Evolutionary conservation across 352 stramenopile genomes (phyloP).

Genomic region (Elongisporangium undulatum): DNA sequence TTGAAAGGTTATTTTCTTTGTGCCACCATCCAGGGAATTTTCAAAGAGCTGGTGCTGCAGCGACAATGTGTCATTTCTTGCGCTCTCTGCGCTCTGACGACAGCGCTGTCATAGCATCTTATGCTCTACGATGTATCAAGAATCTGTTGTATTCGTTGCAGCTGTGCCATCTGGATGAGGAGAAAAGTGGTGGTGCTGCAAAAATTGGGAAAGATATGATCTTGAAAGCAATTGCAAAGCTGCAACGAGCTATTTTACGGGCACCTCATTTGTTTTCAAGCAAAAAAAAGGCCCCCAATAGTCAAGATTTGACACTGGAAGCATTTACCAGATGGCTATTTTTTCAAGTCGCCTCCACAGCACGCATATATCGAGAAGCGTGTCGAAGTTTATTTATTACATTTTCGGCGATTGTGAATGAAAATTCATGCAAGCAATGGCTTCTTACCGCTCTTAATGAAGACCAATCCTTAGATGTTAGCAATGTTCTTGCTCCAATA

Average conservation of each 20-base stretch:
- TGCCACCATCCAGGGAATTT: slow-evolving; percentile 56
- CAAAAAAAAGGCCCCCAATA: slow-evolving; percentile 12
- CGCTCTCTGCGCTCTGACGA: slow-evolving; percentile 58
- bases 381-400: slow-evolving; percentile 44
- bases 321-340: slow-evolving; percentile 30
- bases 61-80: slow-evolving; percentile 67
- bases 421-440: slow-evolving; percentile 40
- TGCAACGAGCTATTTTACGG: slow-evolving; percentile 50
- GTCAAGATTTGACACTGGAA: slow-evolving; percentile 18
- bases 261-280: slow-evolving; percentile 45
- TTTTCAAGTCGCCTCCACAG: neutral
- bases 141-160: slow-evolving; percentile 62
- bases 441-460: slow-evolving; percentile 30
- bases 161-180: slow-evolving; percentile 43
- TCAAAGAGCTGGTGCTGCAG: slow-evolving; percentile 58
- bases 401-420: slow-evolving; percentile 36
- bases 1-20: slow-evolving; percentile 70
- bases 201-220: slow-evolving; percentile 55
- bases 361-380: slow-evolving; percentile 1
- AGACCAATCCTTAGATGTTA: slow-evolving; percentile 11
- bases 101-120: slow-evolving; percentile 36
- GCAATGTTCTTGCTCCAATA: slow-evolving; percentile 36
- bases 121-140: slow-evolving; percentile 61
- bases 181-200: slow-evolving; percentile 18
- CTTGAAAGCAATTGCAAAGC: slow-evolving; percentile 48